Conservation (phyloP, 257 asterid genomes). For the Penstemon newberryi region DNA sequence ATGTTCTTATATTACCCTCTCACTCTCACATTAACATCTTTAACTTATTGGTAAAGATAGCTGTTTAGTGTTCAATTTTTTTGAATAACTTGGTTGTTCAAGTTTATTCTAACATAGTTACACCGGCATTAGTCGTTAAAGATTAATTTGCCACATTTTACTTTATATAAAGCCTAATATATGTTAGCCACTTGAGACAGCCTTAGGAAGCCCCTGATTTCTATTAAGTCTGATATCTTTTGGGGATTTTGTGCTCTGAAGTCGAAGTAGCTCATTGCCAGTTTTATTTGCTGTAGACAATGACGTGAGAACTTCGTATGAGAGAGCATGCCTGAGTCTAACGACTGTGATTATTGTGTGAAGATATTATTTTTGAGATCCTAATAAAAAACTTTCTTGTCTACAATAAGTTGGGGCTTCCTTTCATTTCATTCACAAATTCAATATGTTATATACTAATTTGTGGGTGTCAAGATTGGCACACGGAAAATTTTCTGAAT, state of each 20-base stretch:
- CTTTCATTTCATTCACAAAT: not conserved
- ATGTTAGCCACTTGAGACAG: not conserved
- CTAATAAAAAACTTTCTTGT: not conserved
- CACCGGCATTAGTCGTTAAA: not conserved
- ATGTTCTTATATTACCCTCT: not conserved
- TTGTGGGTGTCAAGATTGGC: not conserved
- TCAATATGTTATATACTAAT: not conserved
- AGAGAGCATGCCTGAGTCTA: not conserved
- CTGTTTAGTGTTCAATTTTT: not conserved
- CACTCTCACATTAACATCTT: not conserved
- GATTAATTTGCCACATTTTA: no score
- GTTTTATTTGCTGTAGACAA: not conserved
- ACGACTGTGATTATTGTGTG: not conserved
- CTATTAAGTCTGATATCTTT: not conserved
- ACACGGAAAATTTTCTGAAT: not conserved
- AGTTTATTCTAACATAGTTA: not conserved
- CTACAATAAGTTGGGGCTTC: not conserved
- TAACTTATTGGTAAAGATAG: not conserved
- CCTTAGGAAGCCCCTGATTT: not conserved
- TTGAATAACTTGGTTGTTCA: not conserved
- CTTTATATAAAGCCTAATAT: not conserved
- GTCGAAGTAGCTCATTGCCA: not conserved
- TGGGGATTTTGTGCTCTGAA: not conserved
- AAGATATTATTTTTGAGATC: slow-evolving; percentile 5
- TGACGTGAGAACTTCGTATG: not conserved